Evolutionary conservation across 306 rosid genomes (phyloP), one percentile per base, ranked within the genome.

Genomic region (Vicia faba): DNA sequence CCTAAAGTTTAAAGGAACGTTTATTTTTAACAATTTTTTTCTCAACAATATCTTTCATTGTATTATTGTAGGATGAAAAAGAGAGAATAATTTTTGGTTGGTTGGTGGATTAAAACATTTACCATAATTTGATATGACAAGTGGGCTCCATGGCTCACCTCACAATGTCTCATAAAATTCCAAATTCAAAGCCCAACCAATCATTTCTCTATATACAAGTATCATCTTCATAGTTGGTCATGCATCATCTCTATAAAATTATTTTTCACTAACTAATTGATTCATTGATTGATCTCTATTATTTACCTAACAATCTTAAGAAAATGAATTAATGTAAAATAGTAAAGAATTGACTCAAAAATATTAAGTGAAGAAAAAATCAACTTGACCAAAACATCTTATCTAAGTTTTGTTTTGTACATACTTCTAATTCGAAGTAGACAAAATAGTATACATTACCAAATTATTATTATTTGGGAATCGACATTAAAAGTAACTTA

Each of bases 121-220:
- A 9, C 16, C 14, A 44, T 44, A 44, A n/a, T n/a, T 43, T 43
- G 49, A 45, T 20, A 45, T 45, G 51, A 45, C 51, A n/a, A 45
- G 20, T 14, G 10, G 20, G 19, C 20, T 45, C 16, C 20, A 45
- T 14, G 51, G 4, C 20, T 45, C 3, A n/a, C 9, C 50, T 44
- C 50, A 45, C 8, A 16, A 16, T 45, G 16, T 45, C 19, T 14
- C 20, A 45, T 14, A 14, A 45, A 14, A 7, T 15, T 45, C 20
- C 51, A 45, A 45, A 45, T 45, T 8, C 20, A 45, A 45, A 45
- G 20, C 51, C 51, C 51, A 45, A 2, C 1, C 51, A 45, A n/a
- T 45, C 51, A 45, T 45, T n/a, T n/a, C 49, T 43, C 18, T 44
- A 44, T 33, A 44, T n/a, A 44, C 50, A n/a, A 44, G n/a, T 44